Conservation (phyloP, 1,139 yeast genomes). For the Arxiozyma telluris region DNA sequence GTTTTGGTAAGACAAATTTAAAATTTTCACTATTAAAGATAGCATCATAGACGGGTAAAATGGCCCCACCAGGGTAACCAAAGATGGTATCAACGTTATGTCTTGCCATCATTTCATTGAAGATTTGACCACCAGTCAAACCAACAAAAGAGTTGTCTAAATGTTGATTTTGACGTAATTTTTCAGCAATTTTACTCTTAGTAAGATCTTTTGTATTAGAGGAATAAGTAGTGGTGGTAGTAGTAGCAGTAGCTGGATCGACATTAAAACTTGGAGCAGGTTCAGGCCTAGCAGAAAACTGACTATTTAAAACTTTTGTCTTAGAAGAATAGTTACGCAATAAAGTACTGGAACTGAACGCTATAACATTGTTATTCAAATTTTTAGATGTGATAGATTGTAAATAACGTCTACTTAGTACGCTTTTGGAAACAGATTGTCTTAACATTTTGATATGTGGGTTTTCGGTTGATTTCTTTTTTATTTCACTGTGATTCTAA, state of each 20-base stretch:
- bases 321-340: conserved; percentile 1
- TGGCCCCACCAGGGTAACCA: conserved; percentile 94
- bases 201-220: background rate
- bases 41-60: conserved; percentile 94
- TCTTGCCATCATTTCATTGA: conserved; percentile 97
- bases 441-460: background rate
- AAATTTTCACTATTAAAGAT: conserved; percentile 85
- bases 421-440: conserved; percentile 1
- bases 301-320: background rate
- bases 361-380: background rate
- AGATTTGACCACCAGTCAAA: conserved; percentile 92
- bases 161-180: conserved; percentile 6
- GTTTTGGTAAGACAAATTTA: conserved; percentile 87
- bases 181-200: conserved; percentile 4
- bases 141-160: conserved; percentile 90
- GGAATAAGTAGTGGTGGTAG: background rate
- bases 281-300: conserved; percentile 32
- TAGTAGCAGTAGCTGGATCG: conserved; percentile 9
- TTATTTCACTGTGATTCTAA: too few relatives aligned
- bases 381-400: background rate
- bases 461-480: background rate
- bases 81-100: conserved; percentile 91
- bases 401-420: conserved; percentile 1
- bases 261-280: conserved; percentile 45
- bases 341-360: background rate